Evolutionary conservation across 805 yeast genomes (phyloP), one percentile per base, ranked within the genome.

Genomic region (Yarrowia sp.): DNA sequence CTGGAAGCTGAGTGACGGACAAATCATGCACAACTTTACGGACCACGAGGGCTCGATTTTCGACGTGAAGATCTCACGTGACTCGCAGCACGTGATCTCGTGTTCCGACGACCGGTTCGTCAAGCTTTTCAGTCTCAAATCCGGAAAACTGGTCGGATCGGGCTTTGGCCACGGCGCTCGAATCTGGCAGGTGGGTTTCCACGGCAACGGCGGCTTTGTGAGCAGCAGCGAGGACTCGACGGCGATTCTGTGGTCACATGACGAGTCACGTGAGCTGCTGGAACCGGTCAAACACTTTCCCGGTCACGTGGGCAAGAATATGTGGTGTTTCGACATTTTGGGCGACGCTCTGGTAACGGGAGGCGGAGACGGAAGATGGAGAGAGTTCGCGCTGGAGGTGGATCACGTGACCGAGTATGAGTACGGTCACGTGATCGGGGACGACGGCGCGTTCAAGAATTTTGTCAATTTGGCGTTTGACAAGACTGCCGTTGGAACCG

Each of bases 111-210:
- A 94, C 75, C 82, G 99, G 70, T 90, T 97, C 0, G 86, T 95
- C 67, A 88, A 87, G 68, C 75, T 94, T 7, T 92, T 92, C 88
- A 86, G 86, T 72, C 78, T 88, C 70, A 73, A 73, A 8, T 74
- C 84, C 1, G 94, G 96, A 0, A 72, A 78, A 12, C 77, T 86
- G 40, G 72, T 90, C 46, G 89, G 94, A 0, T 85, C 87, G 34
- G 98, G 97, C 0, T 95, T 98, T 98, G 99, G 98, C 14, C 99
- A 95, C 75, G 88, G 90, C 0, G 94, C 98, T 0, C 84, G 99
- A 74, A 93, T 95, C 47, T 95, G 99, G 99, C 84, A 85, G 50
- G 79, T 94, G 53, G 82, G 81, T 61, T 91, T 91, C 74, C 84
- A 80, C 68, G 78, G 79, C 7, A 72, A 76, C 17, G 74, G 71